These are phyloP conservation scores for Friedmanniomyces endolithicus DNA, from an alignment of 495 filamentous ascomycete genomes.

Conservation along the genomic window DNA sequence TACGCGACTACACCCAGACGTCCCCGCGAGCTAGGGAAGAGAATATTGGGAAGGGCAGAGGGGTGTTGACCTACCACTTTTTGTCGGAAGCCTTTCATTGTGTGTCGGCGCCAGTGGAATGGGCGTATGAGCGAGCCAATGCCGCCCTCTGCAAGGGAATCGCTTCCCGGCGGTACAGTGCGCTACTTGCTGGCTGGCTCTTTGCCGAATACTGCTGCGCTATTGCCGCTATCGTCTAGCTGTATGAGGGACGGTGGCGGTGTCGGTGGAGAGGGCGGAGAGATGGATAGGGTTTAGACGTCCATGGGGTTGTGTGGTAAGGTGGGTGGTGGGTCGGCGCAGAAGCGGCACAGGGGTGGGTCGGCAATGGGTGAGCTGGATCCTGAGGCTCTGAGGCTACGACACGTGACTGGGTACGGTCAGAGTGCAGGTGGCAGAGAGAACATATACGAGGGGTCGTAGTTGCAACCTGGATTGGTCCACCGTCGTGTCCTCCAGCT, in stretches of 20 bases:
- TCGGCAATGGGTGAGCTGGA: background rate
- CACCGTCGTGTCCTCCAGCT: no score
- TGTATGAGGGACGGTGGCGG: no score
- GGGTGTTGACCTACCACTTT: slow-evolving; percentile 68
- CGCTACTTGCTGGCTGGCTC: background rate
- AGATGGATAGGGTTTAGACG: background rate
- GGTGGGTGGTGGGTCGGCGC: background rate
- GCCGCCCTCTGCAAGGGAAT: slow-evolving; percentile 16
- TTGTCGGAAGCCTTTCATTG: slow-evolving; percentile 94
- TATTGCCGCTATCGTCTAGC: background rate
- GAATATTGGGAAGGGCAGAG: slow-evolving; percentile 18
- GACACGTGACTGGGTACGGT: slow-evolving; percentile 1
- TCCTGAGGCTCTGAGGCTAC: background rate
- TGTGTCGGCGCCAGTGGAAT: slow-evolving; percentile 1
- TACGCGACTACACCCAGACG: background rate
- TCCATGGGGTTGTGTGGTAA: background rate
- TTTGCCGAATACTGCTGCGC: background rate
- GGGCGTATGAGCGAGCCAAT: slow-evolving; percentile 2
- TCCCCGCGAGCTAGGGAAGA: slow-evolving; percentile 6
- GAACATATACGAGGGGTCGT: no score
- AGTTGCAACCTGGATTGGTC: no score
- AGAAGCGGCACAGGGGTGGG: background rate
- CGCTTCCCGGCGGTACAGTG: slow-evolving; percentile 2
- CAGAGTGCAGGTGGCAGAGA: no score
- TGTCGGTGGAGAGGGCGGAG: background rate